Conservation (phyloP, 305 asterid species). For the Caryopteris hybrid region DNA sequence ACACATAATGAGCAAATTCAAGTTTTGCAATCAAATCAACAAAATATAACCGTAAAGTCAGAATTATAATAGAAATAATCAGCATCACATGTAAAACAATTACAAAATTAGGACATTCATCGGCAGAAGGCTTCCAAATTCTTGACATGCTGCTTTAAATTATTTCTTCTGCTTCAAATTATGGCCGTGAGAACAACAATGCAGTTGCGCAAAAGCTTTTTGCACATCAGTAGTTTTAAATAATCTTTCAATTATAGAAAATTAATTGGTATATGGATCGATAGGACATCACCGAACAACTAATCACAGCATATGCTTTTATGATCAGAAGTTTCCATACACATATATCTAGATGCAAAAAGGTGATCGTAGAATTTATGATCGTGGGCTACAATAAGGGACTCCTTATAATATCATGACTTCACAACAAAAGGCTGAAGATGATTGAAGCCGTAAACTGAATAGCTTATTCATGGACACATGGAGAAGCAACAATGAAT, state of each 20-base stretch:
- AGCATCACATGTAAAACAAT: no score
- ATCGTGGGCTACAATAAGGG: background rate
- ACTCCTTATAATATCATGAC: background rate
- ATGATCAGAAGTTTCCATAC: background rate
- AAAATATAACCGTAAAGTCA: background rate
- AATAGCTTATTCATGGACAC: background rate
- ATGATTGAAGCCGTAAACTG: background rate
- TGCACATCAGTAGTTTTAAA: background rate
- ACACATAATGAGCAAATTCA: background rate
- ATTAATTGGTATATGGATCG: background rate
- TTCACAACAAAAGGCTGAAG: background rate
- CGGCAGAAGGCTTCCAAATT: background rate
- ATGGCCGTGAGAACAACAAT: background rate
- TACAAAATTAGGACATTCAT: background rate
- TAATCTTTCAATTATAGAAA: background rate
- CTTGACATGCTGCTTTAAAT: background rate
- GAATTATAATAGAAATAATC: background rate
- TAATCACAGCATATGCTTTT: background rate
- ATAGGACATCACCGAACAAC: background rate
- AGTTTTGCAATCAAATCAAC: background rate
- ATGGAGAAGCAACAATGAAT: conserved; percentile 6
- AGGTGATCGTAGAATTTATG: background rate
- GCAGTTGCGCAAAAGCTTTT: background rate
- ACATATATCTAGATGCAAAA: conserved; percentile 11
- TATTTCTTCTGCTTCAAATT: background rate